These are phyloP conservation scores for Phytophthora colocasiae DNA, from an alignment of 352 stramenopile genomes.

Conservation along the genomic window DNA sequence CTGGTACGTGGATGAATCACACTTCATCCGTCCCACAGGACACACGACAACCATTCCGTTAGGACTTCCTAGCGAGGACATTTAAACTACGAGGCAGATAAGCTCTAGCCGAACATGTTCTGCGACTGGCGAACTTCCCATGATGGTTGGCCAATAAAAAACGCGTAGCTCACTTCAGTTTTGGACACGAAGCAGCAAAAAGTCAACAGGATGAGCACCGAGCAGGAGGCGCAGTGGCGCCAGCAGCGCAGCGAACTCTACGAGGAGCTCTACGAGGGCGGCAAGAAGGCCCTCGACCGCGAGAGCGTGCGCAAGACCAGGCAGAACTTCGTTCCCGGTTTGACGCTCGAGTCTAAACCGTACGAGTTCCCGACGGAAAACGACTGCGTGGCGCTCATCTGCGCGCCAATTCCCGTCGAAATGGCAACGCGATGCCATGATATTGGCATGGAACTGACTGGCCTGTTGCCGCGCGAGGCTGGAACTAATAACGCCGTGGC, in stretches of 20 bases:
- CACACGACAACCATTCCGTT: slow-evolving; percentile 47
- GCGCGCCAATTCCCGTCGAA: slow-evolving; percentile 43
- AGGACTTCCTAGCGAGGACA: slow-evolving; percentile 15
- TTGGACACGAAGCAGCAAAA: slow-evolving; percentile 31
- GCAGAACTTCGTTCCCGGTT: slow-evolving; percentile 42
- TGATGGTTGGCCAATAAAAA: not conserved
- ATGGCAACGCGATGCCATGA: slow-evolving; percentile 48
- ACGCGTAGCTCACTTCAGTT: slow-evolving; percentile 18
- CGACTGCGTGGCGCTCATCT: slow-evolving; percentile 61
- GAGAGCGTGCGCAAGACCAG: slow-evolving; percentile 46
- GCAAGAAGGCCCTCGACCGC: slow-evolving; percentile 46
- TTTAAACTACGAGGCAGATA: no score
- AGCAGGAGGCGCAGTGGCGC: slow-evolving; percentile 52
- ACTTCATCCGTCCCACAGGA: slow-evolving; percentile 55
- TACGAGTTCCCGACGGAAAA: slow-evolving; percentile 54
- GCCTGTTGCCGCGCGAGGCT: slow-evolving; percentile 45
- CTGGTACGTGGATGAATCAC: slow-evolving; percentile 69
- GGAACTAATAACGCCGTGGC: slow-evolving; percentile 42
- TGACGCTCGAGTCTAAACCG: slow-evolving; percentile 52
- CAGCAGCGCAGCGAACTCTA: slow-evolving; percentile 50
- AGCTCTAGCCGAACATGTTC: no score
- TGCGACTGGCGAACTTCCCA: slow-evolving; percentile 11
- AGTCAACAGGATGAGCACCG: slow-evolving; percentile 26
- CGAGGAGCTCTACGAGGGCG: slow-evolving; percentile 42
- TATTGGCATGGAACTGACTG: slow-evolving; percentile 54